Base-by-base conservation (phyloP, 768 basidiomycete species). In the Mycena venus region DNA sequence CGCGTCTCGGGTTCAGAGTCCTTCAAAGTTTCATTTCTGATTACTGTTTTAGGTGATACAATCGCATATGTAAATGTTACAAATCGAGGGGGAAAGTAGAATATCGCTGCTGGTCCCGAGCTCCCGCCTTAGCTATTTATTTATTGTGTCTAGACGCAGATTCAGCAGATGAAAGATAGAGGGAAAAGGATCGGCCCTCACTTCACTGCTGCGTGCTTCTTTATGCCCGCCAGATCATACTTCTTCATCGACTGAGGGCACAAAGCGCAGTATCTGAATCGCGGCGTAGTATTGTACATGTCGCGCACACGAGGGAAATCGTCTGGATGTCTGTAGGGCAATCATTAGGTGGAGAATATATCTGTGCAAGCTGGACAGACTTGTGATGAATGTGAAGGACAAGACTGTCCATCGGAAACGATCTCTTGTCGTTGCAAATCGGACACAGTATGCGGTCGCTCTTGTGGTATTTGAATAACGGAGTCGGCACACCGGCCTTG, bases 351-450 rank as follows among this genome's bases (percentile, higher is more conserved):
- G 17, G 1, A 23, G n/a, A 38, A 34, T 51, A 21, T 17, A 9
- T 4, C 21, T 44, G 42, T 19, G 42, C 5, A 19, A 44, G 15
- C 14, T 5, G 21, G 7, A 36, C 53, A 29, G 6, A 66, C 65
- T 66, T 66, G 65, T 66, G 65, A 25, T 53, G 8, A 27, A 66
- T 66, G 65, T 66, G 65, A 36, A 42, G 6, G 34, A 66, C 25
- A n/a, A 66, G 34, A 27, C 25, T 23, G 5, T 66, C 51, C 4
- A 55, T 3, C 4, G 14, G 23, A 7, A 66, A 55, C 21, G 65
- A 3, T 21, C 29, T 55, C 23, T 56, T 40, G 53, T 8, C 5
- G 27, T 53, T 12, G 51, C 65, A 66, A 36, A 66, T 4, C 6
- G 65, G 65, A 29, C 65, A 66, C 1, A 66, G 23, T 12, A 66